Evolutionary conservation across 805 yeast species (phyloP).

Genomic region (Kluyveromyces wickerhamii): DNA sequence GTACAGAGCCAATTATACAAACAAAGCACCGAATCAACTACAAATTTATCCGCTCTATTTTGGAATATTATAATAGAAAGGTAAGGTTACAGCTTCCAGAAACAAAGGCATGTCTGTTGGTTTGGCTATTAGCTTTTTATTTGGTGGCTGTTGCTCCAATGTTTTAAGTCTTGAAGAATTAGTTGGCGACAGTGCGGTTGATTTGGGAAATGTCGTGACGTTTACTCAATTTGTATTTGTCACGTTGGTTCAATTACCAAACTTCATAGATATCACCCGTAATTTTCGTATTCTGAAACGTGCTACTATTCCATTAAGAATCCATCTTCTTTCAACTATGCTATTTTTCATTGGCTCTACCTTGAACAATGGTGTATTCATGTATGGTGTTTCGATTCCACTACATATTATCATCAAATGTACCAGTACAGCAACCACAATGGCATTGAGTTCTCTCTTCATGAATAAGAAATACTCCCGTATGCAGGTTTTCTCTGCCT

Average conservation of each 20-base stretch:
- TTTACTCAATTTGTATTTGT: constrained; percentile 50
- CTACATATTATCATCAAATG: constrained; percentile 60
- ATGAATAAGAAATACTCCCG: constrained; percentile 39
- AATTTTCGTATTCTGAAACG: constrained; percentile 28
- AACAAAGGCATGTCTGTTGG: too few relatives aligned
- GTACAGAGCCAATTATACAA: too few relatives aligned
- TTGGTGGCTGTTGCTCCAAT: constrained; percentile 71
- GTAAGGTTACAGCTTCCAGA: too few relatives aligned
- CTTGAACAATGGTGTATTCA: constrained; percentile 52
- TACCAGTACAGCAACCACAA: constrained; percentile 52
- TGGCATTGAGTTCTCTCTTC: constrained; percentile 44
- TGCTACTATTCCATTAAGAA: constrained; percentile 34
- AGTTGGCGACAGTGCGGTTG: constrained; percentile 28
- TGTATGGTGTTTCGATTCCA: constrained; percentile 52
- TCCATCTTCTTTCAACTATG: constrained; percentile 40
- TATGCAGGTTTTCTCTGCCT: constrained; percentile 43
- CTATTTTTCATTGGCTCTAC: constrained; percentile 45
- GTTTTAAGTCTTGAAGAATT: constrained; percentile 55
- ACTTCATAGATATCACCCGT: constrained; percentile 28
- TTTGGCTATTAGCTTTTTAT: constrained; percentile 25
- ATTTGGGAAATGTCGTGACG: constrained; percentile 47
- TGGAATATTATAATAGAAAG: too few relatives aligned
- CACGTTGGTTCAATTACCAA: constrained; percentile 35
- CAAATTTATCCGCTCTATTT: too few relatives aligned
- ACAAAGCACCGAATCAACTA: too few relatives aligned